Evolutionary conservation across 129 eudicot genomes (phyloP), one percentile per base, ranked within the genome.

Genomic region (Pulicaria dysenterica): DNA sequence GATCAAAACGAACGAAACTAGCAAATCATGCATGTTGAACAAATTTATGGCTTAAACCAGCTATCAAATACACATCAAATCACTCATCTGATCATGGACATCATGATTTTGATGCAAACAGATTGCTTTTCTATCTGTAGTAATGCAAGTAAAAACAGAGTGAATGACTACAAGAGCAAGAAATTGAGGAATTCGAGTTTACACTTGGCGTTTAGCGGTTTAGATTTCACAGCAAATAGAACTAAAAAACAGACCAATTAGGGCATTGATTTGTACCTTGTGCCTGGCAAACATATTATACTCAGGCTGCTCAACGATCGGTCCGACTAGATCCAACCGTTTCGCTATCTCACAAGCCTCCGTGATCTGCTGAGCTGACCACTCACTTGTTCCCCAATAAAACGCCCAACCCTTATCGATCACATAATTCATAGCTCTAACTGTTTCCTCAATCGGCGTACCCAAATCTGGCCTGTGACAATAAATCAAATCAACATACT

Each of bases 331-430:
- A 73, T 80, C 96, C 87, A 94, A 77, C 64, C 89, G 58, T 6
- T 90, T 55, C 2, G 98, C 96, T 7, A 86, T 68, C 46, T 82
- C 90, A 86, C 98, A 90, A 1, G 98, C 98, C 82, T 94, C 98
- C 0, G 97, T 94, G 50, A 94, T 90, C 91, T 94, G 98, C 79
- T 90, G 98, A 36, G 98, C 88, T 6, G 95, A 87, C 98, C 97
- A 94, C 83, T 94, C 98, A 78, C 98, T 94, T 0, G 98, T 93
- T 6, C 98, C 98, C 98, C 98, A 93, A 65, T 93, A 89, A 67
- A 76, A 92, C 4, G 98, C 98, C 98, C 89, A 87, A 6, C 98
- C 98, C 5, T 92, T 75, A 56, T 93, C 86, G 70, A 93, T 89
- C 59, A 93, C 98, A 84, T 85, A 82, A 58, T 93, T 93, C 96